These are phyloP conservation scores for Wickerhamomyces mucosus DNA, from an alignment of 805 yeast species.

Conservation along the genomic window DNA sequence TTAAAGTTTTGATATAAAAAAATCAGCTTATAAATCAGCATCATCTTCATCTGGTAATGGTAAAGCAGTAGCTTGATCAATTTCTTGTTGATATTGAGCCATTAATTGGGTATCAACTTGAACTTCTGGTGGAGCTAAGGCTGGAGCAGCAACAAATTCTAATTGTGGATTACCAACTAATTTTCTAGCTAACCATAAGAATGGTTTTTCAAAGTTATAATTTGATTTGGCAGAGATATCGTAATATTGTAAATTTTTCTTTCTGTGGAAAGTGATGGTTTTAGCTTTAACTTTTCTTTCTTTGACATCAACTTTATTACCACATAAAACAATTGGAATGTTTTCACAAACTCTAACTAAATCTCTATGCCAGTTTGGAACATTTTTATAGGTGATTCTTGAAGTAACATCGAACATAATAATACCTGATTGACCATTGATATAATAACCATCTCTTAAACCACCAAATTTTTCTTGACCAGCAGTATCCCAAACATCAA, in stretches of 20 bases:
- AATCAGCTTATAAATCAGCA: slow-evolving; percentile 88
- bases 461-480: slow-evolving; percentile 99
- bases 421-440: slow-evolving; percentile 99
- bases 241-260: slow-evolving; percentile 98
- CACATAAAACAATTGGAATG: slow-evolving; percentile 97
- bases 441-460: slow-evolving; percentile 98
- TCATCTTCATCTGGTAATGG: slow-evolving; percentile 99
- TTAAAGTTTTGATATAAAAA: too few relatives aligned
- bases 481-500: slow-evolving; percentile 99
- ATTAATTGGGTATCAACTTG: slow-evolving; percentile 92
- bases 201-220: slow-evolving; percentile 99
- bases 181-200: slow-evolving; percentile 99
- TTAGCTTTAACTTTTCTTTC: slow-evolving; percentile 99
- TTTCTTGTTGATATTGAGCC: slow-evolving; percentile 98
- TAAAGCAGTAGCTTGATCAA: slow-evolving; percentile 98
- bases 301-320: slow-evolving; percentile 99
- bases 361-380: slow-evolving; percentile 99
- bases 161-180: slow-evolving; percentile 96
- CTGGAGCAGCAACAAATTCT: slow-evolving; percentile 98
- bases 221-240: slow-evolving; percentile 99
- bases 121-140: slow-evolving; percentile 99
- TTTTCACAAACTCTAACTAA: slow-evolving; percentile 99
- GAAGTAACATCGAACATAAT: slow-evolving; percentile 99
- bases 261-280: slow-evolving; percentile 99
- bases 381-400: slow-evolving; percentile 98